Evolutionary conservation across 2,329 filamentous ascomycete genomes (phyloP), one percentile per base, ranked within the genome.

Genomic region (Fusarium protoensiforme): DNA sequence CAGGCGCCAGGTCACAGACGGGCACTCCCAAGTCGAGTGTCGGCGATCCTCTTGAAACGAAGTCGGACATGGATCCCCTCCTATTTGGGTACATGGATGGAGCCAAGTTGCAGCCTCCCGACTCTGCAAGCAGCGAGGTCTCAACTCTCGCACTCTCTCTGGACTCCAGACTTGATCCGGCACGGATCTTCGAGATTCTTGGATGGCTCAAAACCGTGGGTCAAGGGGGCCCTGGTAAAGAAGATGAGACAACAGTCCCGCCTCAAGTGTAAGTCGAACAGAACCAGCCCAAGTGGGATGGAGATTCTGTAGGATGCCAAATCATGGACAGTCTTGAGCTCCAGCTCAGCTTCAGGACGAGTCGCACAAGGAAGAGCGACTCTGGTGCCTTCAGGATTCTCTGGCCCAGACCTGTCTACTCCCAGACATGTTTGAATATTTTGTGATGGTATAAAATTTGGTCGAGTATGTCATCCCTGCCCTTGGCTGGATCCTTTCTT

Each of bases 51-150:
- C 35, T 35, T 13, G 62, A 62, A 16, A 36, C 57, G 31, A 56
- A 71, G 24, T 61, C 70, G 16, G 53, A 51, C 31, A 29, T 38
- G 39, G 63, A 57, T 33, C 61, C 56, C 20, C 24, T 73, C 67
- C 18, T 54, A 20, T 70, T 71, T 33, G 67, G 68, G 29, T 39
- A 60, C 29, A 73, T 73, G 71, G 11, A 70, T 36, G 71, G 71
- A 43, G 67, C 53, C 11, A 60, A 60, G 57, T 72, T 58, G 18
- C 51, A 65, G 29, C 41, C 59, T 33, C 68, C 61, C n/a, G 56
- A 35, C 6, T 29, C 31, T 46, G 60, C 71, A 48, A 29, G 36
- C 31, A 46, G 67, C 39, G 65, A 71, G 39, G 71, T 53, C 20
- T 68, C 63, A n/a, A 38, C 20, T 11, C 57, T 72, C 33, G 54